Evolutionary conservation across 441 rosid species (phyloP).

Genomic region (Monsonia emarginata): DNA sequence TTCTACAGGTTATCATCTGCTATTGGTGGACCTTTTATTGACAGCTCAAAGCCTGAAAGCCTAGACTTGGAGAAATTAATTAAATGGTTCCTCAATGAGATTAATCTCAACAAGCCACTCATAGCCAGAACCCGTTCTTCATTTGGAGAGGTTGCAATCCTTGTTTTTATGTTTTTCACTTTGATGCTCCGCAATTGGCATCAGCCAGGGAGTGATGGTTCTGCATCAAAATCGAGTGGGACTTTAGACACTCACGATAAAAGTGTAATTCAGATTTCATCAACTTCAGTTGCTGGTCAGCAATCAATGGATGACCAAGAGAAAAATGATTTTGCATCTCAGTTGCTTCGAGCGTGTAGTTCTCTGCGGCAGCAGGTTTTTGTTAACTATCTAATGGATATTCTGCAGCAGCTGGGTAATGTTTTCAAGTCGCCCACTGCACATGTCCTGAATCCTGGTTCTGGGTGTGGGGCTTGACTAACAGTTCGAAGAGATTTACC

Average conservation of each 20-base stretch:
- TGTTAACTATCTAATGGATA: constrained; percentile 89
- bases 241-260: constrained; percentile 56
- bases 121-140: constrained; percentile 57
- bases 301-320: constrained; percentile 68
- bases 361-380: constrained; percentile 81
- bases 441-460: constrained; percentile 60
- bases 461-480: constrained; percentile 95
- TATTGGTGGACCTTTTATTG: constrained; percentile 93
- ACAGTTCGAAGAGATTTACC: constrained; percentile 89
- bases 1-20: constrained; percentile 97
- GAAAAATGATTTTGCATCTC: constrained; percentile 78
- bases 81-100: constrained; percentile 86
- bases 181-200: constrained; percentile 99
- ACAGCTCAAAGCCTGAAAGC: constrained; percentile 75
- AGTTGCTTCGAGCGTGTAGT: constrained; percentile 78
- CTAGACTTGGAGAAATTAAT: constrained; percentile 81
- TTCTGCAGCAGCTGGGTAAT: constrained; percentile 86
- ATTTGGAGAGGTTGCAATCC: constrained; percentile 88
- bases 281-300: constrained; percentile 42
- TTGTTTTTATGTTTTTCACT: constrained; percentile 98
- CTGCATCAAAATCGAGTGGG: constrained; percentile 45
- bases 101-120: constrained; percentile 69
- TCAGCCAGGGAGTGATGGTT: constrained; percentile 82
- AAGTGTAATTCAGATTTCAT: constrained; percentile 34
- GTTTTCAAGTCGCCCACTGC: constrained; percentile 75